phyloP scores from a whole-genome alignment of 352 stramenopile species.

The Blastocystis sp. region DNA sequence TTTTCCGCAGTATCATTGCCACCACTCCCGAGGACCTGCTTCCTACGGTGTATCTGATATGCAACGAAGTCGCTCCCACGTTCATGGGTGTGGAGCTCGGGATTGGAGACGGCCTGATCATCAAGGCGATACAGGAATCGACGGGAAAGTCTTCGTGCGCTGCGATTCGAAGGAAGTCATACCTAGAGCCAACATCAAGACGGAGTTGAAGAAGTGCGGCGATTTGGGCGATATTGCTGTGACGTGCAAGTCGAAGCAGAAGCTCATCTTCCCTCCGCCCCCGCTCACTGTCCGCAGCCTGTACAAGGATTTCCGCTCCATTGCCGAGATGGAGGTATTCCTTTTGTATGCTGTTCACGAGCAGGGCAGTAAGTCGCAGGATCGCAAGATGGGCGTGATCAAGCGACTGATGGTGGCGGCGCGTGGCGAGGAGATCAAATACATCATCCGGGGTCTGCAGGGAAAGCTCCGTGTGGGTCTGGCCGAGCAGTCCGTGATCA shows the following conservation, averaged over 20 bases:
- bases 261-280: conserved; percentile 83
- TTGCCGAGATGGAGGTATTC: conserved; percentile 79
- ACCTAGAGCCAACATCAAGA: conserved; percentile 89
- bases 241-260: conserved; percentile 88
- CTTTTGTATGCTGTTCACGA: conserved; percentile 79
- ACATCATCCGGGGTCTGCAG: conserved; percentile 96
- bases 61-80: conserved; percentile 88
- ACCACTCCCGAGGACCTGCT: conserved; percentile 81
- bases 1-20: conserved; percentile 71
- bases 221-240: conserved; percentile 95
- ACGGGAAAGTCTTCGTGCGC: conserved; percentile 70
- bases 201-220: conserved; percentile 92
- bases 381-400: conserved; percentile 95
- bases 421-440: conserved; percentile 88
- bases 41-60: conserved; percentile 88
- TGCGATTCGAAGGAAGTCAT: conserved; percentile 21
- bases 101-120: conserved; percentile 95
- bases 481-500: conserved; percentile 94
- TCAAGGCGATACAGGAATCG: conserved; percentile 87
- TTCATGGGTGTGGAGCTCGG: conserved; percentile 97
- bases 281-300: conserved; percentile 84
- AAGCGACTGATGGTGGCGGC: conserved; percentile 90
- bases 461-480: conserved; percentile 97
- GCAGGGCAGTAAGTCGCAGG: conserved; percentile 92
- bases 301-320: conserved; percentile 84